Percentiles rank a stretch among this genome's conserved stretches.
phyloP scores from a whole-genome alignment of 805 yeast species.

The Pichia californica region DNA sequence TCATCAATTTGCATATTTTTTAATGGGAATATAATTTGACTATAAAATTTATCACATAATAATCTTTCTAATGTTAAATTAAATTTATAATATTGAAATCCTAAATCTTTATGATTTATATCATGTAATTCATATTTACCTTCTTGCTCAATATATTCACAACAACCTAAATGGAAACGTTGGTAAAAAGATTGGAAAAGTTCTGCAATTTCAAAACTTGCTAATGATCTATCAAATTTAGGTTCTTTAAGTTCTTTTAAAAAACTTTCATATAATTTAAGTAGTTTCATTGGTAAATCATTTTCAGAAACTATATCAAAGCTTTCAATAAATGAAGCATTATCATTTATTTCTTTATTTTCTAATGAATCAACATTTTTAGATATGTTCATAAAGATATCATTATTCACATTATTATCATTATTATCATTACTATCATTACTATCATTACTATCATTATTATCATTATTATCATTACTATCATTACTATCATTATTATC shows the following conservation, averaged over 20 bases:
- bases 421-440: no score
- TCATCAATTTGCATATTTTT: constrained; percentile 27
- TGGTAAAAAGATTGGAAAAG: constrained; percentile 30
- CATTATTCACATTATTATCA: no score
- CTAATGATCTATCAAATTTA: constrained; percentile 30
- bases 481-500: no score
- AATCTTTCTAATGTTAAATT: constrained; percentile 27
- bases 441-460: no score
- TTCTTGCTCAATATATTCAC: constrained; percentile 16
- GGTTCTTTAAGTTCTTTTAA: constrained; percentile 30
- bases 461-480: no score
- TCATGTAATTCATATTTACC: constrained; percentile 21
- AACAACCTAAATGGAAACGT: constrained; percentile 21
- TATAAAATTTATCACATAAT: constrained; percentile 29
- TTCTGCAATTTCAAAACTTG: constrained; percentile 30
- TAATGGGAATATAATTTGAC: constrained; percentile 28
- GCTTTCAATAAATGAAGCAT: constrained; percentile 13
- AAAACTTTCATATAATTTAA: constrained; percentile 23
- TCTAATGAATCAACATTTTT: neutral
- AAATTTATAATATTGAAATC: constrained; percentile 19
- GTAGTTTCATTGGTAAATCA: constrained; percentile 24
- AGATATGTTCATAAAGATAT: no score
- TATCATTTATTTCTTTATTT: constrained; percentile 1
- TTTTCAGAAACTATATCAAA: constrained; percentile 15
- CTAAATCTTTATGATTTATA: constrained; percentile 13